A percentile compares a stretch with the other conserved stretches of the same genome.
Evolutionary conservation across 768 basidiomycete genomes (phyloP).

Genomic region (Serpula lacrymans): DNA sequence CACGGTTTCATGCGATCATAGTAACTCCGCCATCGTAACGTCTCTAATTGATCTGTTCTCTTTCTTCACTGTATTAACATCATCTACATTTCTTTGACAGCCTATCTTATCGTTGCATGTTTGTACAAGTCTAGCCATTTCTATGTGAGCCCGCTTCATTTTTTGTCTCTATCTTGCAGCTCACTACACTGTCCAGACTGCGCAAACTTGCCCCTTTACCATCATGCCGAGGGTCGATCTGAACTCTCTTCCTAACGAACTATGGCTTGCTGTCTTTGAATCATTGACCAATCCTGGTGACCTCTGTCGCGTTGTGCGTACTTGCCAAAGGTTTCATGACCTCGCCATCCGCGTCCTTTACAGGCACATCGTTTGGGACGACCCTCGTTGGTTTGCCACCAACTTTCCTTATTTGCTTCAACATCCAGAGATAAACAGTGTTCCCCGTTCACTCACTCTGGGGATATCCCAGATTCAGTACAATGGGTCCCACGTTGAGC

Average conservation of each 20-base stretch:
- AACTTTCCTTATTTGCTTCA: conserved; percentile 16
- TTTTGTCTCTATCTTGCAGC: too few relatives aligned
- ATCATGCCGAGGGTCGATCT: too few relatives aligned
- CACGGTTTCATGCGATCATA: too few relatives aligned
- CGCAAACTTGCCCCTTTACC: too few relatives aligned
- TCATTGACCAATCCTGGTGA: conserved; percentile 26
- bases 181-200: too few relatives aligned
- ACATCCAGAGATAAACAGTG: conserved; percentile 6
- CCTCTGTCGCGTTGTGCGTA: conserved; percentile 28
- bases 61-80: too few relatives aligned
- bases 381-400: conserved; percentile 23
- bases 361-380: conserved; percentile 30
- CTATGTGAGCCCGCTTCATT: too few relatives aligned
- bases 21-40: too few relatives aligned
- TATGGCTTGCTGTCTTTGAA: conserved; percentile 38
- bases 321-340: conserved; percentile 27
- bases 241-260: conserved; percentile 37
- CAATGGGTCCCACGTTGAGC: conserved; percentile 20
- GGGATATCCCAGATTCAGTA: conserved; percentile 19
- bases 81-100: too few relatives aligned
- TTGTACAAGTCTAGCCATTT: too few relatives aligned
- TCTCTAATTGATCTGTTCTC: too few relatives aligned
- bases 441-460: conserved; percentile 20
- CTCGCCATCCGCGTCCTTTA: conserved; percentile 30
- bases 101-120: too few relatives aligned